Conservation (phyloP, 371 early-diverging fungal genomes). For the Parasitella parasitica region DNA sequence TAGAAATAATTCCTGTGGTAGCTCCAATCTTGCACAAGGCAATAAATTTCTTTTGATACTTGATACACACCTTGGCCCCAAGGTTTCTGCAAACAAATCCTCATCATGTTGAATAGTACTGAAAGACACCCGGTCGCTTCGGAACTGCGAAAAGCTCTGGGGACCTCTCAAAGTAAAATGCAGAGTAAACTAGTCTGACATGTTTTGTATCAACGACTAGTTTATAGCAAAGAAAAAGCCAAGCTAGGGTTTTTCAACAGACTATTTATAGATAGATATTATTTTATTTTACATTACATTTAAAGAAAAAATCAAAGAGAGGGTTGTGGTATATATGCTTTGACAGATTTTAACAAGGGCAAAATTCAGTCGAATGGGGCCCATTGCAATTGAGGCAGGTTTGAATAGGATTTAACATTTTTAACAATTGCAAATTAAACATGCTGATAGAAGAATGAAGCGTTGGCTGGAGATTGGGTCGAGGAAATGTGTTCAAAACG, state of each 20-base stretch:
- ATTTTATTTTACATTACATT: not conserved
- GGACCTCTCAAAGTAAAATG: constrained; percentile 4
- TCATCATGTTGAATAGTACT: no score
- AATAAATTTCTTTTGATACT: no score
- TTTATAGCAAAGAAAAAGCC: constrained; percentile 12
- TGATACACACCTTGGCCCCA: no score
- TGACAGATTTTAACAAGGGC: constrained; percentile 36
- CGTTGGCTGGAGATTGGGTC: constrained; percentile 28
- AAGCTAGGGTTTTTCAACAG: constrained; percentile 8
- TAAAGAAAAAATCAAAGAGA: not conserved
- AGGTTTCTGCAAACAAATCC: no score
- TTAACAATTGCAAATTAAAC: constrained; percentile 17
- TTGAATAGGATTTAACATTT: constrained; percentile 3
- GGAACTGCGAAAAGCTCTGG: constrained; percentile 6
- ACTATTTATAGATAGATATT: not conserved
- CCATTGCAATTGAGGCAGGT: constrained; percentile 44
- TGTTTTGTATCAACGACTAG: not conserved
- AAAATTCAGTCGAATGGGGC: constrained; percentile 50
- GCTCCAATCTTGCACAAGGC: no score
- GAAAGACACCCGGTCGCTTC: no score
- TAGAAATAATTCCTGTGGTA: no score
- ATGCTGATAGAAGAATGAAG: constrained; percentile 2
- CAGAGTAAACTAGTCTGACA: not conserved
- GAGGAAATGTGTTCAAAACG: constrained; percentile 24
- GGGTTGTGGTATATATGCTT: not conserved